These are phyloP conservation scores for Hymenoscyphus salicellus DNA, from an alignment of 2,329 filamentous ascomycete species.

Conservation along the genomic window DNA sequence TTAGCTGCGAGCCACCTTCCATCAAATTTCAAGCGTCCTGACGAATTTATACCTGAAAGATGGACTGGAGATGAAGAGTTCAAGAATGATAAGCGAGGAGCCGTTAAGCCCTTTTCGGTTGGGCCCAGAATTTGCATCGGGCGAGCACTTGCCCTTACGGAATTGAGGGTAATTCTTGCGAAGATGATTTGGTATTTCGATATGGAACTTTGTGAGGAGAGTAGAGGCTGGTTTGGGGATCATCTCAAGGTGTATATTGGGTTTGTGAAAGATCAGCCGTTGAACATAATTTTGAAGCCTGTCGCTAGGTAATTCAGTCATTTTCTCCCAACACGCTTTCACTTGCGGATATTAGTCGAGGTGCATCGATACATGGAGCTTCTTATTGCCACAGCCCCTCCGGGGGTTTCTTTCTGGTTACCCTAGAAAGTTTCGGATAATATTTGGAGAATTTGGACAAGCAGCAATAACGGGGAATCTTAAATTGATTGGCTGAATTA, in stretches of 20 bases:
- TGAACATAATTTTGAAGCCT: too few species aligned
- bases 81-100: conserved; percentile 6
- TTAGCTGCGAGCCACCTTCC: conserved; percentile 1
- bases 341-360: too few species aligned
- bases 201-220: neutral
- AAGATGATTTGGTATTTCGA: neutral
- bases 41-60: conserved; percentile 25
- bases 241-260: neutral
- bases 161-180: neutral
- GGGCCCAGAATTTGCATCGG: conserved; percentile 21
- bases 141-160: conserved; percentile 10
- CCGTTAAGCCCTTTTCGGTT: conserved; percentile 14
- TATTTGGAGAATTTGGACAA: too few species aligned
- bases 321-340: too few species aligned
- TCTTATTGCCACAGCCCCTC: too few species aligned
- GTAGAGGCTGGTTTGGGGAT: neutral
- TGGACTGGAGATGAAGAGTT: conserved; percentile 28
- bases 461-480: too few species aligned
- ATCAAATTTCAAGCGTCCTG: conserved; percentile 28
- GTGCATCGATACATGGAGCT: too few species aligned
- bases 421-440: too few species aligned
- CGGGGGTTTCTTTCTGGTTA: too few species aligned
- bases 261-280: too few species aligned
- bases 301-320: too few species aligned
- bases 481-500: neutral